Conservation (phyloP, 768 basidiomycete species). For the Coprinellus aureogranulatus region DNA sequence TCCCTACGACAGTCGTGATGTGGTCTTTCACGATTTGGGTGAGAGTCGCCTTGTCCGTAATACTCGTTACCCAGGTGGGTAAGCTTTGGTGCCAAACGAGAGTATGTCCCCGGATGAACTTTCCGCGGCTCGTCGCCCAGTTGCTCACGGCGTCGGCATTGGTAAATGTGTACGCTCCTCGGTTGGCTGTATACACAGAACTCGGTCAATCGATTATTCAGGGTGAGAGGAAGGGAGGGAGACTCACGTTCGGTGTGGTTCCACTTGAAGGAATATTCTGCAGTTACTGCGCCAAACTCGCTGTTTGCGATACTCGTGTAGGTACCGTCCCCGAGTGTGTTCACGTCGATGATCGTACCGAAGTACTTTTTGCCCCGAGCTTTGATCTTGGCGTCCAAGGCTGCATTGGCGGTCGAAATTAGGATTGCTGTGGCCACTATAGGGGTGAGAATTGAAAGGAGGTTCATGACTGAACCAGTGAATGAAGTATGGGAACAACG, state of each 20-base stretch:
- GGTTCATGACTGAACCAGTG: no score
- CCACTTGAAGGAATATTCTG: constrained; percentile 36
- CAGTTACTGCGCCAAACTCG: constrained; percentile 41
- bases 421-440: not conserved
- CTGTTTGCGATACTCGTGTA: constrained; percentile 28
- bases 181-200: constrained; percentile 21
- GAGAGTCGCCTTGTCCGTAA: constrained; percentile 27
- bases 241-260: constrained; percentile 36
- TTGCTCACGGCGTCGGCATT: constrained; percentile 38
- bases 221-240: not conserved
- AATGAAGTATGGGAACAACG: no score
- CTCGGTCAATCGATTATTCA: not conserved
- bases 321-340: constrained; percentile 30
- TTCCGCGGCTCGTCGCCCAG: constrained; percentile 37
- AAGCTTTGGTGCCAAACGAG: constrained; percentile 32
- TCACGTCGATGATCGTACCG: constrained; percentile 20
- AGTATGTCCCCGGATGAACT: constrained; percentile 41
- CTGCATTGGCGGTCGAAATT: constrained; percentile 12
- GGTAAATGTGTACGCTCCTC: constrained; percentile 32
- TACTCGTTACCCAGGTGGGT: constrained; percentile 29
- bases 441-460: not conserved
- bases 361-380: constrained; percentile 35
- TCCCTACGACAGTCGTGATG: constrained; percentile 34
- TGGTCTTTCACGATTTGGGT: constrained; percentile 36
- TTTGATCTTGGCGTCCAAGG: constrained; percentile 28